Evolutionary conservation across 2,329 filamentous ascomycete species (phyloP).

Genomic region (Cladobotryum mycophilum): DNA sequence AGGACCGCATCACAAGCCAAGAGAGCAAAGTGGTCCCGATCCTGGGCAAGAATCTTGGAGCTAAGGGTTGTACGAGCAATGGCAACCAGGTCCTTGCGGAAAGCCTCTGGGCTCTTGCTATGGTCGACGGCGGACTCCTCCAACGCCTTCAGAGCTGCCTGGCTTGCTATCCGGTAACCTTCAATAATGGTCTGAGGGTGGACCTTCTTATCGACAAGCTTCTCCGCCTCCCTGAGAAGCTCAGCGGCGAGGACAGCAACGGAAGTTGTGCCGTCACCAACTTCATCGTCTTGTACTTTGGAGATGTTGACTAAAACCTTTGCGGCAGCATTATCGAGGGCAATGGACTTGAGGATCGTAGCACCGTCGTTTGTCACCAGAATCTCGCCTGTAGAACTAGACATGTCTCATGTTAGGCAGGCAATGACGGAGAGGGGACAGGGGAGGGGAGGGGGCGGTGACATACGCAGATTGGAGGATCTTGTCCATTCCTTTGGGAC

Average conservation of each 20-base stretch:
- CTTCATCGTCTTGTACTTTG: constrained; percentile 98
- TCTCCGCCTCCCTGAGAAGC: constrained; percentile 91
- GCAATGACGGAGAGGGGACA: no score
- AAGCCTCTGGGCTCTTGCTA: constrained; percentile 74
- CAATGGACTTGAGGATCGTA: constrained; percentile 96
- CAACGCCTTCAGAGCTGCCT: constrained; percentile 77
- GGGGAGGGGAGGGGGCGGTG: constrained; percentile 3
- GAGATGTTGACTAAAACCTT: constrained; percentile 99
- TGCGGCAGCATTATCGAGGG: constrained; percentile 94
- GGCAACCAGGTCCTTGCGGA: constrained; percentile 80
- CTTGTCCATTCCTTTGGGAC: constrained; percentile 99
- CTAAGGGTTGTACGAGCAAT: constrained; percentile 94
- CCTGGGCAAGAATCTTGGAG: constrained; percentile 93
- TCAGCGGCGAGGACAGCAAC: constrained; percentile 93
- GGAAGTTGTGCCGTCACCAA: constrained; percentile 97
- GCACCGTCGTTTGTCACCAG: constrained; percentile 99
- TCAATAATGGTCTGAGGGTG: constrained; percentile 99
- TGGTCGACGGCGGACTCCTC: constrained; percentile 83
- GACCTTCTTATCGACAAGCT: constrained; percentile 96
- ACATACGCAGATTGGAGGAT: constrained; percentile 90
- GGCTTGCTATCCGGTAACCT: constrained; percentile 94
- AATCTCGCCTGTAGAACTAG: constrained; percentile 87
- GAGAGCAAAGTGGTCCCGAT: constrained; percentile 83
- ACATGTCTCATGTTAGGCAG: not conserved
- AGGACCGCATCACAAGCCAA: constrained; percentile 89